Base-by-base conservation (phyloP, 768 basidiomycete genomes). In the Trichaptum fuscoviolaceum region DNA sequence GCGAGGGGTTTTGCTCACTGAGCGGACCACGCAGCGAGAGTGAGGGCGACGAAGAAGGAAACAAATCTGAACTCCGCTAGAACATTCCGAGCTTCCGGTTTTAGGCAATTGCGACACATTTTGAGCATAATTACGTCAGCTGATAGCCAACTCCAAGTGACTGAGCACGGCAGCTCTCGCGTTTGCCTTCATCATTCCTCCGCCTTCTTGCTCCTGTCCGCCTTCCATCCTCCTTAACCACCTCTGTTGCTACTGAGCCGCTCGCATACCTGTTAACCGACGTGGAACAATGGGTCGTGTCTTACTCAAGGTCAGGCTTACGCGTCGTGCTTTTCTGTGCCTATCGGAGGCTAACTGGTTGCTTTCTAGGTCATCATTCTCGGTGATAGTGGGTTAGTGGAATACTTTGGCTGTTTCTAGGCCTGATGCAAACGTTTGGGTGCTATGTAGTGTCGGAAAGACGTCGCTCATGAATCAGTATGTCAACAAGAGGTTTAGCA, bases 401-500 rank as follows among this genome's bases (percentile, higher is more conserved):
- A 71, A 35, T 35, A 60, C 57, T 27, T 57, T 9, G 4, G 30
- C 30, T 30, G 30, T 30, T 8, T 30, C 4, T 30, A 30, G 2
- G 8, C 30, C 8, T 30, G 30, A 30, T 30, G 8, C 24, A 18
- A 20, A 52, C 3, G 10, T 35, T 67, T 62, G 58, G 30, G 26
- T 34, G 26, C 27, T 52, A 59, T 1, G 15, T 52, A 96, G 96
- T 66, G 96, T 98, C 77, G 96, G 96, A 58, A 99, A 99, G 90
- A 99, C 97, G 57, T 99, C 96, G 30, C 90, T 99, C 73, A 99
- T 99, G 97, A 98, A 98, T 83, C 97, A 99, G 81, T 99, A 97
- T 82, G 97, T 99, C 70, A 99, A 98, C 87, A 99, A 98, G 79
- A 91, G 97, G 69, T 99, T 99, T 80, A 95, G 92, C 78, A 97